Base-by-base conservation (phyloP, 2,329 filamentous ascomycete genomes). In the Hyphodiscus sp. region DNA sequence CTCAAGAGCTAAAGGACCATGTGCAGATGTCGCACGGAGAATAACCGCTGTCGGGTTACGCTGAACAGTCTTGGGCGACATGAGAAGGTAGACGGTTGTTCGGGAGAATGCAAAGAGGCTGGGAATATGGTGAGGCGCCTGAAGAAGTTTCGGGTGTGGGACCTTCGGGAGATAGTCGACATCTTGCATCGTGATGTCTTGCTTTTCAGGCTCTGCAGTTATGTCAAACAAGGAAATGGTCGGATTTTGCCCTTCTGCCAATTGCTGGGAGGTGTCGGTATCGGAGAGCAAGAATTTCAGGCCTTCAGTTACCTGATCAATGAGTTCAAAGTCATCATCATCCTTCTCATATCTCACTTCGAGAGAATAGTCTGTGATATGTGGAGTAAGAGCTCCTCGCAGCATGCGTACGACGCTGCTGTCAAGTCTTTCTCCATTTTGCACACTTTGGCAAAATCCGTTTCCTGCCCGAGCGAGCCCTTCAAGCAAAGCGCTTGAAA, bases 391-490 rank as follows among this genome's bases (percentile, higher is more conserved):
- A 0, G 85, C 81, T 0, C 80, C 86, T 64, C 87, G 88, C 53
- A 91, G 72, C 86, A 91, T 90, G 2, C 86, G 78, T 2, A 90
- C 76, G 1, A 89, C 76, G 65, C 86, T 87, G 58, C 72, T 78
- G 61, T 86, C 81, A 69, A 89, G 80, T 63, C 83, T 81, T 65
- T 90, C 86, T 1, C 77, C 71, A 7, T 80, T 69, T 1, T 73
- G 74, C 0, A 89, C 84, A 0, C 77, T 74, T 65, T 90, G 86
- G 0, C 79, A 68, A 55, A 85, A 82, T 2, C 80, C 80, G 19
- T 76, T 76, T 1, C 81, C 80, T 10, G 74, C 75, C 6, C 74
- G 69, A 1, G 78, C 77, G 45, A 80, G 70, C 1, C 80, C 78
- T 51, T 82, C 77, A 5, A 83, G 74, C 9, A 83, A 67, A 1